Percentiles rank a stretch among this genome's conserved stretches.
Evolutionary conservation across 73 alveolate species (phyloP).

Genomic region (Halteria grandinella): DNA sequence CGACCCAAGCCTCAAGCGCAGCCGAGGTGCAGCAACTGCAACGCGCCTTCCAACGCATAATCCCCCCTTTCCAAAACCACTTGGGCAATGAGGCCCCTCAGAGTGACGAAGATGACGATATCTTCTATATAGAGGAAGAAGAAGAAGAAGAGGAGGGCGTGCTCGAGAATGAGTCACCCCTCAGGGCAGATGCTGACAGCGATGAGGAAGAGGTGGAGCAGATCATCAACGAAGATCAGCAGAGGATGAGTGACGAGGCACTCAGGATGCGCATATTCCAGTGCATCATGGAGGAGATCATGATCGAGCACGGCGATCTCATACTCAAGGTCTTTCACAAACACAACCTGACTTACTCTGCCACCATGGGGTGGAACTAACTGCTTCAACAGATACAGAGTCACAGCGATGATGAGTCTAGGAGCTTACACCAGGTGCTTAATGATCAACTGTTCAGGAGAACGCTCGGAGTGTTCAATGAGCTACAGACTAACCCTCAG

Average conservation of each 20-base stretch:
- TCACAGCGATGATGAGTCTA: constrained; percentile 13
- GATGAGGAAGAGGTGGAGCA: constrained; percentile 17
- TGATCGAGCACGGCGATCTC: constrained; percentile 76
- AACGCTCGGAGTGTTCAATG: background rate
- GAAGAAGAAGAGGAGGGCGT: constrained; percentile 53
- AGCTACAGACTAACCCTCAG: background rate
- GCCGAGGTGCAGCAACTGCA: too few relatives aligned
- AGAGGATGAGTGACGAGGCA: too few relatives aligned
- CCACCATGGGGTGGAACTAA: constrained; percentile 20
- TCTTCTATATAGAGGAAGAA: too few relatives aligned
- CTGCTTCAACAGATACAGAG: constrained; percentile 3
- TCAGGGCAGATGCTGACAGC: constrained; percentile 21
- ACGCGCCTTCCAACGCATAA: too few relatives aligned
- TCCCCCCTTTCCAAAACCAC: too few relatives aligned
- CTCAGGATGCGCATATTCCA: too few relatives aligned
- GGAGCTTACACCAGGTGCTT: background rate
- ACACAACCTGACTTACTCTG: constrained; percentile 69
- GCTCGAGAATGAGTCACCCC: constrained; percentile 18
- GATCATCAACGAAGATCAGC: constrained; percentile 58
- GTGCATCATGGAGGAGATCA: constrained; percentile 73
- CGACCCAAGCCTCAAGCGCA: too few relatives aligned
- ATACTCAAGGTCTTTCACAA: constrained; percentile 72
- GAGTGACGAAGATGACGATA: too few relatives aligned
- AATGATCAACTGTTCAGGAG: constrained; percentile 10
- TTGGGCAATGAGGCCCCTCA: too few relatives aligned